Evolutionary conservation across 768 basidiomycete genomes (phyloP), one percentile per base, ranked within the genome.

Genomic region (Russula dissimulans): DNA sequence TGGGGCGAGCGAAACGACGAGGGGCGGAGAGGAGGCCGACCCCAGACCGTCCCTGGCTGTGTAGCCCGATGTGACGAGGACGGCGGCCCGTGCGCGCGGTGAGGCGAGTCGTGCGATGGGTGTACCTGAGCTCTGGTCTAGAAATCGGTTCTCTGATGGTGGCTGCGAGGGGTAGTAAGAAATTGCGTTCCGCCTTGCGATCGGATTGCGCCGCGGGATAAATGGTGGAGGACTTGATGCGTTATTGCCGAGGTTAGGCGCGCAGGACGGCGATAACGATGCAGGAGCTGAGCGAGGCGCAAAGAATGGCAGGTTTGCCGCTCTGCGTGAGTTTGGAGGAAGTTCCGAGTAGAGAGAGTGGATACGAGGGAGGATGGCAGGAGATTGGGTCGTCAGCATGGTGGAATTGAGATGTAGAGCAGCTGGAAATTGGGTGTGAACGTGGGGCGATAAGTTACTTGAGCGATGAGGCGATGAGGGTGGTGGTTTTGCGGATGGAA

Each of bases 281-380:
- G 59, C 26, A 11, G 63, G 56, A 0, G 61, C 3, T 26, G 22
- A 26, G 43, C 63, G 62, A 36, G 64, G 57, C 2, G 48, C 52
- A 5, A 65, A 64, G 39, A 65, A 65, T 0, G 65, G 65, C 9
- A 65, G 41, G 47, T 65, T 65, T 44, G 65, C 65, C 31, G 65
- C 65, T 52, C 65, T 54, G 34, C 65, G 65, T 9, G 65, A 52
- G n/a, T 60, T 65, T 43, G 65, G 63, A 17, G 65, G 65, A 12
- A 65, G 65, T 42, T 65, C 62, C 17, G 65, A 60, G 56, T 65
- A 65, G 48, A 64, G 57, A 11, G 57, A 56, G 56, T 65, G 65
- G 18, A 64, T 60, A 34, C 62, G 62, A 32, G 52, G 65, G 11
- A 54, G 55, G 9, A 45, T 43, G 12, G 38, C 15, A 29, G 63